Evolutionary conservation across 2,329 filamentous ascomycete genomes (phyloP).

Genomic region (Seiridium cupressi): DNA sequence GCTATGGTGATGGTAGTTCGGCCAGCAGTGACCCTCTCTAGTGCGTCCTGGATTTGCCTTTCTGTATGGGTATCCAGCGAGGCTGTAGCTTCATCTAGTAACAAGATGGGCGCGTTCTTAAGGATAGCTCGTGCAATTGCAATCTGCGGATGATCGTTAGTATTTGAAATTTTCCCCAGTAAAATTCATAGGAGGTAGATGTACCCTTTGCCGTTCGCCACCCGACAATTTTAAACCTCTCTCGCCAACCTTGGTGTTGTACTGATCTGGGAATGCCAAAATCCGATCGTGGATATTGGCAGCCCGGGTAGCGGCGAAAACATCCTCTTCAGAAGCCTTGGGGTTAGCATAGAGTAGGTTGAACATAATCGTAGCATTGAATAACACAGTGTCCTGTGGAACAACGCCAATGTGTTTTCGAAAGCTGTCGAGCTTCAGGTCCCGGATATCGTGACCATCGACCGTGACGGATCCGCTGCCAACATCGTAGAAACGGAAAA

Average conservation of each 20-base stretch:
- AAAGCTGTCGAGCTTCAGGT: constrained; percentile 39
- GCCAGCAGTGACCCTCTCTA: constrained; percentile 43
- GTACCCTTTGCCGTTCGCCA: constrained; percentile 57
- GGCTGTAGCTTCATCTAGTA: constrained; percentile 71
- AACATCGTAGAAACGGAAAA: constrained; percentile 59
- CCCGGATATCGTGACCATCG: constrained; percentile 55
- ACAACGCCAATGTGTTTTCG: constrained; percentile 55
- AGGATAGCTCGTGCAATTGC: constrained; percentile 65
- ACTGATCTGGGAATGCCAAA: constrained; percentile 47
- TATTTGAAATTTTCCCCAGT: too few relatives aligned
- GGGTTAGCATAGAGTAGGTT: constrained; percentile 57
- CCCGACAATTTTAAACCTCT: constrained; percentile 44
- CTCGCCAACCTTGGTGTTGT: constrained; percentile 24
- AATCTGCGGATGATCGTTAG: constrained; percentile 24
- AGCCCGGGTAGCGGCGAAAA: constrained; percentile 51
- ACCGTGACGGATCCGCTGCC: constrained; percentile 50
- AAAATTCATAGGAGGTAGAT: constrained; percentile 8
- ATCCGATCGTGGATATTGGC: constrained; percentile 60
- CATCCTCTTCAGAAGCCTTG: constrained; percentile 52
- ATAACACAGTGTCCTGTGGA: constrained; percentile 54
- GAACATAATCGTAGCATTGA: constrained; percentile 58
- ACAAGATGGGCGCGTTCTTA: constrained; percentile 67
- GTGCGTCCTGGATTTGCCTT: constrained; percentile 54
- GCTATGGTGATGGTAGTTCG: constrained; percentile 54
- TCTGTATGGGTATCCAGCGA: constrained; percentile 65